Evolutionary conservation across 106 monocot species (phyloP).

Genomic region (Dendrobium officinale): DNA sequence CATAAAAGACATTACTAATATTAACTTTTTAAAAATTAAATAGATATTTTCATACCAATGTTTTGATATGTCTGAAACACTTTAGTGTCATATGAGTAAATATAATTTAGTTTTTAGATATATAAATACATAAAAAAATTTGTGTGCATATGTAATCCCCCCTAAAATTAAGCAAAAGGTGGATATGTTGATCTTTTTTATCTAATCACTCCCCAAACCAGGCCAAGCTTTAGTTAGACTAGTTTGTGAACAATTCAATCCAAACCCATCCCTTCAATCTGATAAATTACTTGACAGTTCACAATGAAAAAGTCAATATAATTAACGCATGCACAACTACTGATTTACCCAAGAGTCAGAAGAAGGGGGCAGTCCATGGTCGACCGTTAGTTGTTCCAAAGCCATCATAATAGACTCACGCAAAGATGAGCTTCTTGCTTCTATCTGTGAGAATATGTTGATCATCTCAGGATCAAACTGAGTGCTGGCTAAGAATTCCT

Average conservation of each 20-base stretch:
- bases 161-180: background rate
- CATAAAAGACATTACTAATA: no score
- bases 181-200: background rate
- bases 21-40: no score
- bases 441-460: slow-evolving; percentile 44
- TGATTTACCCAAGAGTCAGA: slow-evolving; percentile 69
- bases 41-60: no score
- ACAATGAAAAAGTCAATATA: background rate
- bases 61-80: no score
- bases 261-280: background rate
- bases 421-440: slow-evolving; percentile 26
- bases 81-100: background rate
- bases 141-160: background rate
- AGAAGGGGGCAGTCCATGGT: slow-evolving; percentile 80
- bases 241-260: background rate
- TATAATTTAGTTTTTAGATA: background rate
- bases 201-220: no score
- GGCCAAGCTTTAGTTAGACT: background rate
- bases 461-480: slow-evolving; percentile 49
- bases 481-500: slow-evolving; percentile 47
- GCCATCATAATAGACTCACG: slow-evolving; percentile 28
- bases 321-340: background rate
- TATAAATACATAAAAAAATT: background rate
- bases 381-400: slow-evolving; percentile 51
- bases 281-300: background rate